phyloP scores from a whole-genome alignment of 306 rosid genomes.

The Cucumis cinereus region DNA sequence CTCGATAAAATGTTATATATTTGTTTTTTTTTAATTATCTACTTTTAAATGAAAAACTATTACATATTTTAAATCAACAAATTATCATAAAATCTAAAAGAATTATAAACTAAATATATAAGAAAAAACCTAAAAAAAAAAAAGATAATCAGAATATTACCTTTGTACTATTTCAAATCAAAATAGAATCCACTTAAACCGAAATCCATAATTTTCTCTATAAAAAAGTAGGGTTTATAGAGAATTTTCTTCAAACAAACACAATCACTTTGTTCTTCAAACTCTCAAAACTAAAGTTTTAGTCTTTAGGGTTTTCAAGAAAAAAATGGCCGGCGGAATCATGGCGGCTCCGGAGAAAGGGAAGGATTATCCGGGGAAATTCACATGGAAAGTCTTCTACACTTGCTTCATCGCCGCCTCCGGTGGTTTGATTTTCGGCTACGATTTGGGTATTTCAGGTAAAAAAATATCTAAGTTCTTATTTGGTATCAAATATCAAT shows the following conservation, averaged over 20 bases:
- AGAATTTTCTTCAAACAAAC: not conserved
- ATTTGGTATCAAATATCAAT: too few relatives aligned
- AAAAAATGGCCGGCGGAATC: conserved; percentile 19
- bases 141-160: too few relatives aligned
- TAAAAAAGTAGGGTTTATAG: too few relatives aligned
- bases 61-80: too few relatives aligned
- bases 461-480: not conserved
- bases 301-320: not conserved
- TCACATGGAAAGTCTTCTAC: conserved; percentile 36
- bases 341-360: not conserved
- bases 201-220: too few relatives aligned
- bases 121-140: not conserved
- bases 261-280: not conserved
- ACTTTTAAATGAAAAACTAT: too few relatives aligned
- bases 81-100: not conserved
- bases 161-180: too few relatives aligned
- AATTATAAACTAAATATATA: not conserved
- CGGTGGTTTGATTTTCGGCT: conserved; percentile 74
- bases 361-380: conserved; percentile 36
- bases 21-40: too few relatives aligned
- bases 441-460: conserved; percentile 86
- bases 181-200: too few relatives aligned
- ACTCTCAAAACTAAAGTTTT: too few relatives aligned
- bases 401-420: conserved; percentile 49
- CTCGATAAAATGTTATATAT: too few relatives aligned